Percentiles rank a stretch among this genome's conserved stretches.
Evolutionary conservation across 352 stramenopile genomes (phyloP).

Genomic region (Aphanomyces stellatus): DNA sequence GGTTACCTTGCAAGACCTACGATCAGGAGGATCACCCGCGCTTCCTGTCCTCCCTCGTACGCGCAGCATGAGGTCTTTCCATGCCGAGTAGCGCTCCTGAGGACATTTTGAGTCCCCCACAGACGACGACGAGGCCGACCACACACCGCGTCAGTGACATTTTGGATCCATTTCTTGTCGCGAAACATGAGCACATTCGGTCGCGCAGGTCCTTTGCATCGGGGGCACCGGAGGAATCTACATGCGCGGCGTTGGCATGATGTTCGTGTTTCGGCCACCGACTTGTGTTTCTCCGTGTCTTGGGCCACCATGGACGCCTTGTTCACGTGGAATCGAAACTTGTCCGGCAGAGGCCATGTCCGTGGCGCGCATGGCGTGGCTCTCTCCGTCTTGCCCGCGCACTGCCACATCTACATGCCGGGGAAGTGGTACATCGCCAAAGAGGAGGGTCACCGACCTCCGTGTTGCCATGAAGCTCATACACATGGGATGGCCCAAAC

Average conservation of each 20-base stretch:
- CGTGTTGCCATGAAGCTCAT: constrained; percentile 83
- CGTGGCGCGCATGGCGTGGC: constrained; percentile 29
- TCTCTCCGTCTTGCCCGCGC: constrained; percentile 28
- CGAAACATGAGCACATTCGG: constrained; percentile 90
- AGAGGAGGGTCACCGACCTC: constrained; percentile 53
- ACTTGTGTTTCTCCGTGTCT: constrained; percentile 5
- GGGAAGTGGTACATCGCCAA: too few species aligned
- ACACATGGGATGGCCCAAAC: constrained; percentile 67
- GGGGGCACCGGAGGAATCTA: constrained; percentile 30
- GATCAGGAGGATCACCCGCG: too few species aligned
- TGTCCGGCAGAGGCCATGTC: constrained; percentile 42
- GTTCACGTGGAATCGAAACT: constrained; percentile 61
- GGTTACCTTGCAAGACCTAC: constrained; percentile 63
- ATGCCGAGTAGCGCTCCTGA: too few species aligned
- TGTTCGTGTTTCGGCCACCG: too few species aligned
- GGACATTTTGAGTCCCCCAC: too few species aligned
- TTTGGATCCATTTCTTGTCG: constrained; percentile 78
- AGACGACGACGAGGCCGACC: neutral
- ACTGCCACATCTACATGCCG: constrained; percentile 48
- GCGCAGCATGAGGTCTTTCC: neutral
- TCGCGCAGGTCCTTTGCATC: constrained; percentile 54
- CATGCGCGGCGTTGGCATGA: too few species aligned
- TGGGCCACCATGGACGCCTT: constrained; percentile 49
- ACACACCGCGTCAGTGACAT: constrained; percentile 49
- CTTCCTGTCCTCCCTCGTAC: too few species aligned